phyloP scores from a whole-genome alignment of 164 flowering plant species.

The Buxus sempervirens region DNA sequence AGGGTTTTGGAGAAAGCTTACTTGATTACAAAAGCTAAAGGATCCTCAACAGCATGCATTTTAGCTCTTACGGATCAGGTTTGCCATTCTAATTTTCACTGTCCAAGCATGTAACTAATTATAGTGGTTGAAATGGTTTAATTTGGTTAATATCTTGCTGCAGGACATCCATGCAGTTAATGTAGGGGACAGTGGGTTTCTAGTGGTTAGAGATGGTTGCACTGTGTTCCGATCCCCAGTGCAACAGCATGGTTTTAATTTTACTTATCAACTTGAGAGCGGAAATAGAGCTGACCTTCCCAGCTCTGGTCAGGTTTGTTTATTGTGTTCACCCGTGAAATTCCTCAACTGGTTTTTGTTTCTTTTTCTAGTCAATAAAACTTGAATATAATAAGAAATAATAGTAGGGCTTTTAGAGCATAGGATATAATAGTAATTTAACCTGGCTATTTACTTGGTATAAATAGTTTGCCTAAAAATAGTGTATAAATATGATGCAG shows the following conservation, averaged over 20 bases:
- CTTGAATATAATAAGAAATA: too few species aligned
- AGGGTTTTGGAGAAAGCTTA: conserved; percentile 93
- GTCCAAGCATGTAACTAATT: neutral
- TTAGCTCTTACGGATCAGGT: conserved; percentile 94
- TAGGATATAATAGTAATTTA: too few species aligned
- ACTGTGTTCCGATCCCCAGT: conserved; percentile 82
- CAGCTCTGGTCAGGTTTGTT: conserved; percentile 86
- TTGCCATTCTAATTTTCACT: conserved; percentile 7
- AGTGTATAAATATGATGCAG: too few species aligned
- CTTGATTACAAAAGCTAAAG: conserved; percentile 69
- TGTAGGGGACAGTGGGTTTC: conserved; percentile 92
- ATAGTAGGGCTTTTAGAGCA: too few species aligned
- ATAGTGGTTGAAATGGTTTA: neutral
- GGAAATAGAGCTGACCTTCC: conserved; percentile 73
- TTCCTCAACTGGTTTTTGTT: neutral
- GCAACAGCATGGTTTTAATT: conserved; percentile 93
- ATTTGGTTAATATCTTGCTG: conserved; percentile 11
- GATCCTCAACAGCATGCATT: conserved; percentile 96
- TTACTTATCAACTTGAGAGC: conserved; percentile 84
- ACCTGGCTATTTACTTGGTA: too few species aligned
- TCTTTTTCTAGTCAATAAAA: too few species aligned
- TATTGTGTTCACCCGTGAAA: neutral
- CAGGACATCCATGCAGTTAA: conserved; percentile 91
- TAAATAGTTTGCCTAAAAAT: too few species aligned
- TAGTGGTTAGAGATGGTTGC: conserved; percentile 88